phyloP scores from a whole-genome alignment of 805 yeast species.

The Saturnispora ahearnii region DNA sequence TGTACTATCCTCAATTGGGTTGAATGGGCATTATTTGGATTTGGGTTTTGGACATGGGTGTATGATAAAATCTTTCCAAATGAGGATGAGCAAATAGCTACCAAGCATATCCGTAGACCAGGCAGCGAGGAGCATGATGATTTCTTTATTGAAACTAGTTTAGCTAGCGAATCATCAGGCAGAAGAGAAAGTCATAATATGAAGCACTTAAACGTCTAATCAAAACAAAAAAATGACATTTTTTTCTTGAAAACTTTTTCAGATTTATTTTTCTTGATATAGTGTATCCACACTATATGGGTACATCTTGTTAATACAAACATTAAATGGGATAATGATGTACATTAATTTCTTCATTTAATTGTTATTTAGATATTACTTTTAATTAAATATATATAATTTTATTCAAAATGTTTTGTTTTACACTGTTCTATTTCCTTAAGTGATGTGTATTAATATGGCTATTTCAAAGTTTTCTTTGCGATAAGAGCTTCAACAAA shows the following conservation, averaged over 20 bases:
- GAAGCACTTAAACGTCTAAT: neutral
- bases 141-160: conserved; percentile 3
- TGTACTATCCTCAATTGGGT: conserved; percentile 19
- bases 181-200: conserved; percentile 6
- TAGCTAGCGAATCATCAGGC: neutral
- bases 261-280: too few relatives aligned
- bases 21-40: conserved; percentile 14
- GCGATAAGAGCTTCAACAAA: conserved; percentile 38
- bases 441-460: neutral
- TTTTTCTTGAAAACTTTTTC: neutral
- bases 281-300: too few relatives aligned
- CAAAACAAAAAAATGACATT: neutral
- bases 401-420: neutral
- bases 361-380: neutral
- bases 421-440: neutral
- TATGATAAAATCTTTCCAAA: neutral
- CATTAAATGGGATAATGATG: too few relatives aligned
- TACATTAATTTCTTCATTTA: too few relatives aligned
- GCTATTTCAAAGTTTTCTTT: conserved; percentile 10
- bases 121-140: neutral
- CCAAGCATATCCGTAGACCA: neutral
- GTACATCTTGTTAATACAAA: too few relatives aligned
- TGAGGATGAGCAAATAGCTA: neutral
- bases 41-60: conserved; percentile 10
- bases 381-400: conserved; percentile 5